A percentile compares a stretch with the other conserved stretches of the same genome.
phyloP scores from a whole-genome alignment of 192 early-diverging fungal genomes.

The Geosiphon pyriformis region DNA sequence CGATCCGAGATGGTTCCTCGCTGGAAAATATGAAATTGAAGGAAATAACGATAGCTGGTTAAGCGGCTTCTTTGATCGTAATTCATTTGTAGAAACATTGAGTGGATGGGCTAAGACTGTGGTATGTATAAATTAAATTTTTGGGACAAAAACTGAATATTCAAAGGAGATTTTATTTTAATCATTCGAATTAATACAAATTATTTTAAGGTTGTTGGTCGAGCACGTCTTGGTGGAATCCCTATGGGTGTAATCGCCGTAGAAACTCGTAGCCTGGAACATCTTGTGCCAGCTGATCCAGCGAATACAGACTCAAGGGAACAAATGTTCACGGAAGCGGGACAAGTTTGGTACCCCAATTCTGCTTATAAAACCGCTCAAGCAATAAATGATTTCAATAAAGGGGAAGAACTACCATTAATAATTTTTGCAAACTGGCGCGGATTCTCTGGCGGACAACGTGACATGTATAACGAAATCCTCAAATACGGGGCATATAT shows the following conservation, averaged over 20 bases:
- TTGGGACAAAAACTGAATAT: background rate
- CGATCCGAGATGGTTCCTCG: conserved; percentile 87
- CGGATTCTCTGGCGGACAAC: conserved; percentile 98
- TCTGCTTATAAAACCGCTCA: conserved; percentile 99
- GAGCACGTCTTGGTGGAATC: conserved; percentile 93
- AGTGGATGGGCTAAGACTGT: conserved; percentile 97
- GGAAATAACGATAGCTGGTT: conserved; percentile 59
- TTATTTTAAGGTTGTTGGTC: conserved; percentile 57
- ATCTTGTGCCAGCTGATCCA: conserved; percentile 89
- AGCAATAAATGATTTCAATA: conserved; percentile 98
- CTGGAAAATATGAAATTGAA: conserved; percentile 62
- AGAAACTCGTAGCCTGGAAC: conserved; percentile 91
- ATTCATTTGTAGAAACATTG: conserved; percentile 94
- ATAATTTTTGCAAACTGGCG: conserved; percentile 99
- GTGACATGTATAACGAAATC: conserved; percentile 97
- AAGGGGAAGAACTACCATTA: conserved; percentile 95
- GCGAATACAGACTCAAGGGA: conserved; percentile 86
- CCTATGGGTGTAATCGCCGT: conserved; percentile 96
- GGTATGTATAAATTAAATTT: conserved; percentile 38
- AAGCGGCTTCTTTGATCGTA: conserved; percentile 94
- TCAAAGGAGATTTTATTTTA: background rate
- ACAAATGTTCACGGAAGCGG: conserved; percentile 86
- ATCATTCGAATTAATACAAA: no score
- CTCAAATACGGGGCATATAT: conserved; percentile 97
- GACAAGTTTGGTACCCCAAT: conserved; percentile 98